These are phyloP conservation scores for Wickerhamomyces sydowiorum DNA, from an alignment of 805 yeast genomes.

Conservation along the genomic window DNA sequence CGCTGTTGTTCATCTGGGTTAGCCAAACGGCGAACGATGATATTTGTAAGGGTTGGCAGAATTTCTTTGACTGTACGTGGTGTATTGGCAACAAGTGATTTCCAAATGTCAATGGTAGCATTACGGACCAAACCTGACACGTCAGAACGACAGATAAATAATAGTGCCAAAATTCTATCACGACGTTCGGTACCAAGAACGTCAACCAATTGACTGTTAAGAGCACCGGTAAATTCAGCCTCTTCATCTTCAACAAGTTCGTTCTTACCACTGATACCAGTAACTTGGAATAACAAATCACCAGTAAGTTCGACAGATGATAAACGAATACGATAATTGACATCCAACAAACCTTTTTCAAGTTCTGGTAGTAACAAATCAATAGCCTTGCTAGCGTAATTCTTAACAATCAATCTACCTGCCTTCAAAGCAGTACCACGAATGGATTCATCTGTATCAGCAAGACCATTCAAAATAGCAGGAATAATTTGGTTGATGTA, in stretches of 20 bases:
- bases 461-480: constrained; percentile 87
- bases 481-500: constrained; percentile 82
- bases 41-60: constrained; percentile 71
- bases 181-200: constrained; percentile 85
- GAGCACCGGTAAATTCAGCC: constrained; percentile 41
- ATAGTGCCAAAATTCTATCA: constrained; percentile 76
- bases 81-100: constrained; percentile 90
- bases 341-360: constrained; percentile 81
- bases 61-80: constrained; percentile 93
- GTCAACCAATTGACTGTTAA: constrained; percentile 61
- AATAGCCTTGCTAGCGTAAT: constrained; percentile 88
- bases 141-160: constrained; percentile 93
- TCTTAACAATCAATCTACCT: constrained; percentile 85
- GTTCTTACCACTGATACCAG: constrained; percentile 79
- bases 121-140: constrained; percentile 80
- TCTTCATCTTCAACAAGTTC: constrained; percentile 60
- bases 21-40: constrained; percentile 79
- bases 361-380: constrained; percentile 91
- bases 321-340: constrained; percentile 79
- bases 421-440: constrained; percentile 88
- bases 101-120: constrained; percentile 94
- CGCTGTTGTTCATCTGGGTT: constrained; percentile 75
- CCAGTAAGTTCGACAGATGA: constrained; percentile 95
- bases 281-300: constrained; percentile 87
- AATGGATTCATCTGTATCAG: constrained; percentile 81